Conservation (phyloP, 192 early-diverging fungal species). For the Backusella luteola region DNA sequence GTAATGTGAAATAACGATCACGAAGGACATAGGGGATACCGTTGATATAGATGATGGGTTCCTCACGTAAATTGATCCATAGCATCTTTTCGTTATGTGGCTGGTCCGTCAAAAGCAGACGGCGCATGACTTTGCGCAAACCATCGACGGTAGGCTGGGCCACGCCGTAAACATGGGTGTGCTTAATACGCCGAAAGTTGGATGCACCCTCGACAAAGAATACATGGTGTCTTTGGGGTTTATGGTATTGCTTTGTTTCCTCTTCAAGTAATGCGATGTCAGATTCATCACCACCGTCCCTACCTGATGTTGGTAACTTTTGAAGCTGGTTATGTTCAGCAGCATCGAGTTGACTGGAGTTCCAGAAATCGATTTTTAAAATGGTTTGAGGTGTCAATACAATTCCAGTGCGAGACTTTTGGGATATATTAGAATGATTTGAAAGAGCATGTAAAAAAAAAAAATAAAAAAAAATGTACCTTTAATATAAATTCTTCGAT, state of each 20-base stretch:
- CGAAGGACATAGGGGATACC: slow-evolving; percentile 64
- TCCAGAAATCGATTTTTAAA: slow-evolving; percentile 63
- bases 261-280: background rate
- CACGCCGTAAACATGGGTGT: slow-evolving; percentile 47
- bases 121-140: slow-evolving; percentile 43
- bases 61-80: slow-evolving; percentile 71
- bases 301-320: background rate
- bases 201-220: slow-evolving; percentile 49
- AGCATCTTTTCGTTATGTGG: slow-evolving; percentile 32
- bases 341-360: slow-evolving; percentile 16
- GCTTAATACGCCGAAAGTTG: slow-evolving; percentile 50
- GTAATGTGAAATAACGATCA: slow-evolving; percentile 54
- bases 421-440: too few species aligned
- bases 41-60: slow-evolving; percentile 66
- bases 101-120: slow-evolving; percentile 4
- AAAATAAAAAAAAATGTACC: slow-evolving; percentile 30
- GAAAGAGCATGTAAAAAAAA: background rate
- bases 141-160: slow-evolving; percentile 64
- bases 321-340: slow-evolving; percentile 4
- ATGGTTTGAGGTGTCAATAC: slow-evolving; percentile 59
- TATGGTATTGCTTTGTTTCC: background rate
- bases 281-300: background rate
- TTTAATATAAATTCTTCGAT: slow-evolving; percentile 55
- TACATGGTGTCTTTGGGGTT: slow-evolving; percentile 11
- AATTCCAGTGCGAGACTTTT: slow-evolving; percentile 44